phyloP scores from a whole-genome alignment of 352 stramenopile species.

The Peronospora destructor region DNA sequence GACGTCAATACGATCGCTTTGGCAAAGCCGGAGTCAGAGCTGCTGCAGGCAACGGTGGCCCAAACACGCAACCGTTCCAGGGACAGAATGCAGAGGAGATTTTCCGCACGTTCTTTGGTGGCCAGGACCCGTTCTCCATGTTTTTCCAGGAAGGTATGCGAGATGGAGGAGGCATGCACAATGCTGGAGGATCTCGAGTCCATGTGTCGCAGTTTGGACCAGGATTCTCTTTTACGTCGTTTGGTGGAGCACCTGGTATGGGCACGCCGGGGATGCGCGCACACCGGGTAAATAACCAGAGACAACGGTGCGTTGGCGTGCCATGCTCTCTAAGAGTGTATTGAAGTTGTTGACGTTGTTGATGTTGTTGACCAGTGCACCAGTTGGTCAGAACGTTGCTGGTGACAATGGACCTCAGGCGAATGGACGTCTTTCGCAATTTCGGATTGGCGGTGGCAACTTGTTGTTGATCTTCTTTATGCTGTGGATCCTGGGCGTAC shows the following conservation, averaged over 20 bases:
- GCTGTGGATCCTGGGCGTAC: conserved; percentile 77
- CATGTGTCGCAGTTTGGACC: conserved; percentile 75
- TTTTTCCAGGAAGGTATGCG: conserved; percentile 76
- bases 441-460: conserved; percentile 65
- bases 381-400: conserved; percentile 18
- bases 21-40: conserved; percentile 68
- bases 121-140: conserved; percentile 77
- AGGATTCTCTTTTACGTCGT: conserved; percentile 70
- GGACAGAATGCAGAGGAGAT: conserved; percentile 75
- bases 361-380: conserved; percentile 19
- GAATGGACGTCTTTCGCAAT: conserved; percentile 41
- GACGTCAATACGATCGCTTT: conserved; percentile 88
- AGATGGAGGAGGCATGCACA: conserved; percentile 37
- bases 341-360: conserved; percentile 3
- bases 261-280: conserved; percentile 48
- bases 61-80: conserved; percentile 51
- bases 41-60: conserved; percentile 24
- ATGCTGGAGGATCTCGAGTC: conserved; percentile 51
- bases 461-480: conserved; percentile 66
- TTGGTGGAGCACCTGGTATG: conserved; percentile 49
- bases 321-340: neutral
- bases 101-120: conserved; percentile 76
- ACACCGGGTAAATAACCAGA: conserved; percentile 38
- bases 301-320: conserved; percentile 32
- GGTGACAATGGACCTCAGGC: conserved; percentile 26